Evolutionary conservation across 192 early-diverging fungal species (phyloP).

Genomic region (Backusella westeae): DNA sequence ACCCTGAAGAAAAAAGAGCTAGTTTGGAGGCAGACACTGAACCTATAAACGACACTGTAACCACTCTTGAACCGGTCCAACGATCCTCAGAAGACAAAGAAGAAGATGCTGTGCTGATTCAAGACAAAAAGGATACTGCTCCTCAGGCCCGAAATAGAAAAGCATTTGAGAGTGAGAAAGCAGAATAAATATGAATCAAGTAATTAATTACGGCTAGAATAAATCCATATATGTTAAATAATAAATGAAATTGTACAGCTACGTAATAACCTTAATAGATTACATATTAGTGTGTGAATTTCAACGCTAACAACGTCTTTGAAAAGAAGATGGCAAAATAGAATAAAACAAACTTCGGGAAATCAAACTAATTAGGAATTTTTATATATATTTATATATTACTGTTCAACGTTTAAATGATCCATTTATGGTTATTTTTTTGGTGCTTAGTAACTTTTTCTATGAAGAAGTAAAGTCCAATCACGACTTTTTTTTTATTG

Average conservation of each 20-base stretch:
- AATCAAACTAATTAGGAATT: neutral
- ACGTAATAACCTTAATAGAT: neutral
- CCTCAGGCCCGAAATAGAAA: neutral
- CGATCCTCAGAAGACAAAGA: neutral
- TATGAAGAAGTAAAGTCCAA: neutral
- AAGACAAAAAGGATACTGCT: neutral
- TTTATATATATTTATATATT: neutral
- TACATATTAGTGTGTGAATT: neutral
- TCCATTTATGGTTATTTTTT: neutral
- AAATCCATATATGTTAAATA: neutral
- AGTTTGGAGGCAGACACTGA: neutral
- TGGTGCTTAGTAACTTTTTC: neutral
- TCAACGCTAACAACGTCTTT: neutral
- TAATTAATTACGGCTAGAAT: neutral
- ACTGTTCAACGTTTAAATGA: neutral
- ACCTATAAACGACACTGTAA: neutral
- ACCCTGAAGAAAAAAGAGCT: neutral
- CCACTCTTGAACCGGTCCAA: constrained; percentile 7
- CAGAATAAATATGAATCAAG: neutral
- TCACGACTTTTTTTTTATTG: neutral
- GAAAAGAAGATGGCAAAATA: neutral
- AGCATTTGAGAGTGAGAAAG: neutral
- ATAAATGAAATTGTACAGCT: neutral
- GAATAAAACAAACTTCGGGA: neutral
- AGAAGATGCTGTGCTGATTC: neutral